Conservation (phyloP, 2,329 filamentous ascomycete genomes). For the Monilinia polystroma region DNA sequence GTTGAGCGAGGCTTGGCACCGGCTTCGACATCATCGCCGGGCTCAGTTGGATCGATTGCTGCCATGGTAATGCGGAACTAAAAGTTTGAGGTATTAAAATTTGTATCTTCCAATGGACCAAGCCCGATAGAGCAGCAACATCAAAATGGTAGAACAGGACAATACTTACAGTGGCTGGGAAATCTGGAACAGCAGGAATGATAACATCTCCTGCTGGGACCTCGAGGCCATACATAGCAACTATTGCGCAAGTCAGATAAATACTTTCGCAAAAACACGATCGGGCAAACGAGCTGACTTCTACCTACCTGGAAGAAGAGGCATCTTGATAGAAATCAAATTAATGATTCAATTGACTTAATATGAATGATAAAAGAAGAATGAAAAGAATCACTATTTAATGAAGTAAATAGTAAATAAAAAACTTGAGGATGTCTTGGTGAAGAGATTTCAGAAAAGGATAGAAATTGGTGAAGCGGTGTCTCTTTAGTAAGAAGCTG, state of each 20-base stretch:
- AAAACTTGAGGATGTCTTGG: neutral
- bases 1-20: conserved; percentile 73
- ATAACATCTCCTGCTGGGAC: conserved; percentile 82
- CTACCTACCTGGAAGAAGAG: conserved; percentile 49
- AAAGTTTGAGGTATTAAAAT: conserved; percentile 25
- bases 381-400: neutral
- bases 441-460: conserved; percentile 19
- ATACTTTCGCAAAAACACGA: conserved; percentile 8
- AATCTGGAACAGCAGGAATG: conserved; percentile 74
- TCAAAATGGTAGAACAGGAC: neutral
- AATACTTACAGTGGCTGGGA: conserved; percentile 76
- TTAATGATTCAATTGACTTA: conserved; percentile 22
- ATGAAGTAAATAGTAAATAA: conserved; percentile 12
- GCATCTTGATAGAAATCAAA: conserved; percentile 47
- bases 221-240: conserved; percentile 89
- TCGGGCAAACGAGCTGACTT: conserved; percentile 6
- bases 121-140: neutral
- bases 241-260: conserved; percentile 45
- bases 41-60: conserved; percentile 85
- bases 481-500: conserved; percentile 22
- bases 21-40: conserved; percentile 60
- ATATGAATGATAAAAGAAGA: neutral
- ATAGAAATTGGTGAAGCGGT: conserved; percentile 27
- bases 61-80: conserved; percentile 99
- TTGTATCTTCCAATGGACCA: neutral